A percentile compares a stretch with the other conserved stretches of the same genome.
Evolutionary conservation across 73 alveolate species (phyloP).

Genomic region (Symbiodinium pilosum): DNA sequence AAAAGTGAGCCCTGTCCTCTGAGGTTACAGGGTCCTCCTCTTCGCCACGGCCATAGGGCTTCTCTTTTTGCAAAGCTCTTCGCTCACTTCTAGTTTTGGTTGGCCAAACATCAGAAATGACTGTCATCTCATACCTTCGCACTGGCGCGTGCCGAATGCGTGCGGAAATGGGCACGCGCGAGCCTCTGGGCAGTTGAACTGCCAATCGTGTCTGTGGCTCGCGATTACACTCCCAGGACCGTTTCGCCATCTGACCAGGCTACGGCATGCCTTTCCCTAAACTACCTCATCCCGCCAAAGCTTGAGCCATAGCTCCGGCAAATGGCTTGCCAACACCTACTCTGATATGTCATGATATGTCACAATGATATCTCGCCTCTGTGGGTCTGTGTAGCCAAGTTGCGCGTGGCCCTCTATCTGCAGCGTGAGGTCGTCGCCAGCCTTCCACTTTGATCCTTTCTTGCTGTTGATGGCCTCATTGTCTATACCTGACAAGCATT

Average conservation of each 20-base stretch:
- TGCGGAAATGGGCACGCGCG: background rate
- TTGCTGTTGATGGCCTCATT: conserved; percentile 90
- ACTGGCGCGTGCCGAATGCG: background rate
- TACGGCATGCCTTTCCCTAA: no score
- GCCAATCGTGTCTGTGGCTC: conserved; percentile 36
- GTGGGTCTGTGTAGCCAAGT: background rate
- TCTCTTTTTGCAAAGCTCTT: conserved; percentile 23
- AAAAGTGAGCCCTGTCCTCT: conserved; percentile 31
- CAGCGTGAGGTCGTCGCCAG: conserved; percentile 85
- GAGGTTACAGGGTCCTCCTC: background rate
- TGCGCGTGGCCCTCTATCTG: conserved; percentile 92
- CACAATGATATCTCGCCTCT: no score
- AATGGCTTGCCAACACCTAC: no score
- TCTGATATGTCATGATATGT: no score
- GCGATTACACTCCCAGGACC: conserved; percentile 21
- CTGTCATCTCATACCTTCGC: conserved; percentile 44
- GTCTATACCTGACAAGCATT: conserved; percentile 37
- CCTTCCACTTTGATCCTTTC: conserved; percentile 87
- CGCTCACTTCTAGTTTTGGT: conserved; percentile 21
- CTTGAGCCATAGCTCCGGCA: no score
- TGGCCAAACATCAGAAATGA: conserved; percentile 76
- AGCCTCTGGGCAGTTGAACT: conserved; percentile 16
- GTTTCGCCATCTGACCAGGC: background rate
- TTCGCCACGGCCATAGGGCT: background rate
- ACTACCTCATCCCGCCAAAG: no score